These are phyloP conservation scores for Corchorus capsularis DNA, from an alignment of 345 rosid species.

Conservation along the genomic window DNA sequence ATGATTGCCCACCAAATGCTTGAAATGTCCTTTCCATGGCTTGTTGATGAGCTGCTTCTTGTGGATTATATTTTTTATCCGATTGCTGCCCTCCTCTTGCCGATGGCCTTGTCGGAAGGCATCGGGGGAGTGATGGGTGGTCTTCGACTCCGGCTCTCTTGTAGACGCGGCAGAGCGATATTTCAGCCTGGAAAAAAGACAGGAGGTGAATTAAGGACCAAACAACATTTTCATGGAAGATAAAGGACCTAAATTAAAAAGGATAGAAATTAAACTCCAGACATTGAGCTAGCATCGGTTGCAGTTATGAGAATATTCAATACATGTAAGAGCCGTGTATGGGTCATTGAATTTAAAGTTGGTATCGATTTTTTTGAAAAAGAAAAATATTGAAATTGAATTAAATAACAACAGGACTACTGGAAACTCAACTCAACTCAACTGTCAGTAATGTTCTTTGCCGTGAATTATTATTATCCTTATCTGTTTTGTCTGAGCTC, in stretches of 20 bases:
- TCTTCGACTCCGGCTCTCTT: constrained; percentile 96
- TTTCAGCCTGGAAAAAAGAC: constrained; percentile 58
- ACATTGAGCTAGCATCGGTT: constrained; percentile 3
- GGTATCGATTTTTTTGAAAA: too few species aligned
- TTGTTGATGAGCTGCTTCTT: constrained; percentile 27
- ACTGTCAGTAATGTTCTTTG: background rate
- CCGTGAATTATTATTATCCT: background rate
- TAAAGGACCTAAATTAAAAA: background rate
- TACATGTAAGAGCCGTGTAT: background rate
- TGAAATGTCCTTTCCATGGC: constrained; percentile 26
- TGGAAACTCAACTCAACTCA: background rate
- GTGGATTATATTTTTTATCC: constrained; percentile 27
- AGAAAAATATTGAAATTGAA: background rate
- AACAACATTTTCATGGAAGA: constrained; percentile 1
- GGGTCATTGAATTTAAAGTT: background rate
- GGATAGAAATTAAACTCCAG: background rate
- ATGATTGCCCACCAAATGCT: constrained; percentile 21
- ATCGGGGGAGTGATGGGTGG: constrained; percentile 79
- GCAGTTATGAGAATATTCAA: constrained; percentile 1
- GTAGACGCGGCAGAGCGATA: constrained; percentile 94
- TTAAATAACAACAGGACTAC: background rate
- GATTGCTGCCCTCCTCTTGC: constrained; percentile 23
- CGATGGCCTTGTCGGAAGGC: constrained; percentile 46
- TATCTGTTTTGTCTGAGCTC: background rate
- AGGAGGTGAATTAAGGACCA: background rate